Percentiles rank a stretch among this genome's conserved stretches.
Evolutionary conservation across 306 rosid genomes (phyloP).

Genomic region (Fragaria vesca): DNA sequence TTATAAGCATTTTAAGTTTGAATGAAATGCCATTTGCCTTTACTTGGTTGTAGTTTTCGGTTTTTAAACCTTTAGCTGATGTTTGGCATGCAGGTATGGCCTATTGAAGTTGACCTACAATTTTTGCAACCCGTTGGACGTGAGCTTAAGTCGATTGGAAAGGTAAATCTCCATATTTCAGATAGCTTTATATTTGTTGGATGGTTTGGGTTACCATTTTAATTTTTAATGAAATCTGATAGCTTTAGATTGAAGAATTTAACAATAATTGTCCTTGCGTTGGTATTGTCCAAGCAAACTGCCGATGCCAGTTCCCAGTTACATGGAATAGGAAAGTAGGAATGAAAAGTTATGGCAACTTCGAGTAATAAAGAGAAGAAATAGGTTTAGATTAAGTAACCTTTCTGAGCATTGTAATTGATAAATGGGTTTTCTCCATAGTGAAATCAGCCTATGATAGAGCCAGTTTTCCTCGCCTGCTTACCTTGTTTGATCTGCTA

Average conservation of each 20-base stretch:
- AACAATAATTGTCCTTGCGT: neutral
- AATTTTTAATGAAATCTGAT: constrained; percentile 1
- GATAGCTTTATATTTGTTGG: neutral
- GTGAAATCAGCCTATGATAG: neutral
- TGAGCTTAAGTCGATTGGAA: constrained; percentile 83
- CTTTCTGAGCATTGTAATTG: neutral
- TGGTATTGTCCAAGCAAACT: neutral
- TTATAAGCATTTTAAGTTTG: neutral
- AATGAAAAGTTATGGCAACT: neutral
- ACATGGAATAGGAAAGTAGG: neutral
- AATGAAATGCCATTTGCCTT: neutral
- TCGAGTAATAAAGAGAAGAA: neutral
- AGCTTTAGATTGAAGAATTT: neutral
- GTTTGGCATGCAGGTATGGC: constrained; percentile 78
- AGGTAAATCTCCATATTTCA: constrained; percentile 44
- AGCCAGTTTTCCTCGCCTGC: neutral
- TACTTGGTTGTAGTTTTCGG: neutral
- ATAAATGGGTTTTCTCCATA: neutral
- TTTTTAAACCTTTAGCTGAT: constrained; percentile 2
- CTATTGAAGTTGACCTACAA: constrained; percentile 59
- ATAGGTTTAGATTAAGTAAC: neutral
- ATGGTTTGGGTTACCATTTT: neutral
- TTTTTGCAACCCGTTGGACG: constrained; percentile 87
- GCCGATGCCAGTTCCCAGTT: neutral
- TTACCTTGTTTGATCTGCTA: neutral